phyloP scores from a whole-genome alignment of 108 stramenopile species.

The Aurantiochytrium sp. region DNA sequence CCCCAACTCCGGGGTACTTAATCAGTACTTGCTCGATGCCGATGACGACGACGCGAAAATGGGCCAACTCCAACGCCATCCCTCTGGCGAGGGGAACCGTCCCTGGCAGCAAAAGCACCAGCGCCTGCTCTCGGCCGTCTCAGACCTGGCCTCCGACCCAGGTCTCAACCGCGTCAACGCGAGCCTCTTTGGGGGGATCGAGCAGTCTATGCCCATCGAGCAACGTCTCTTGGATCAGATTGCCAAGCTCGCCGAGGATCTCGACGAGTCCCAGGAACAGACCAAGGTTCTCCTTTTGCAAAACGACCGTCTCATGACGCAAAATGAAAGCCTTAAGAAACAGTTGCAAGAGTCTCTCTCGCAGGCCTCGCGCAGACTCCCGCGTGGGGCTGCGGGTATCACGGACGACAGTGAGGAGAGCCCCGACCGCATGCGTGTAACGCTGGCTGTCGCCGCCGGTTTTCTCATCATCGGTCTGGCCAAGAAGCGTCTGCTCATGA shows the following conservation, averaged over 20 bases:
- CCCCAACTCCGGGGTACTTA: not conserved
- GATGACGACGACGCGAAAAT: not conserved
- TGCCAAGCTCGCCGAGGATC: conserved; percentile 14
- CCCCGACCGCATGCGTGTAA: not conserved
- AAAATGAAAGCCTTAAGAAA: not conserved
- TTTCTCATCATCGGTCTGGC: conserved; percentile 7
- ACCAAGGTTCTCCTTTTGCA: not conserved
- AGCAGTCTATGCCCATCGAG: not conserved
- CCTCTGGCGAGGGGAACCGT: not conserved
- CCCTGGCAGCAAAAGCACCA: conserved; percentile 17
- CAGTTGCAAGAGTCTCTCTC: not conserved
- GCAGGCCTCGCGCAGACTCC: not conserved
- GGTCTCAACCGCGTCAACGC: not conserved
- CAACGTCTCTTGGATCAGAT: not conserved
- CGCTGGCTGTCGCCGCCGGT: not conserved
- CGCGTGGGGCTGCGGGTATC: not conserved
- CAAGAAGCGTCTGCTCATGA: not conserved
- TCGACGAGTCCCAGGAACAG: conserved; percentile 15
- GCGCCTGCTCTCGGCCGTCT: not conserved
- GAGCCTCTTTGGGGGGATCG: not conserved
- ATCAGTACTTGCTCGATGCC: not conserved
- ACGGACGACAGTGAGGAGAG: not conserved
- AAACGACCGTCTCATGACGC: not conserved
- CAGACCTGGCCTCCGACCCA: not conserved
- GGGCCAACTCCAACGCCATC: not conserved